Conservation (phyloP, 179 eudicot genomes). For the Silene coronaria region DNA sequence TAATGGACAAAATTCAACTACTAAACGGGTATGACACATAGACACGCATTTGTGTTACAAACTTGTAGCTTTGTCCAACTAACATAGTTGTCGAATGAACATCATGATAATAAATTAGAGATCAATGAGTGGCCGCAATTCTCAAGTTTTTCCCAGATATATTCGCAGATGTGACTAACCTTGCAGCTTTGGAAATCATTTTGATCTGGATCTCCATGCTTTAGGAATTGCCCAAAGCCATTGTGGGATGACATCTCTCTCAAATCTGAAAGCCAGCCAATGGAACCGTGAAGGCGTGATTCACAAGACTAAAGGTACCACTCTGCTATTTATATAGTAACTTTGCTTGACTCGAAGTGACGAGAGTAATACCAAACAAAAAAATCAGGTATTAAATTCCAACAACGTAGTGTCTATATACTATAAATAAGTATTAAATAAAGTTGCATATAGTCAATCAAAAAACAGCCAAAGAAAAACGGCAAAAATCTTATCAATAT, state of each 20-base stretch:
- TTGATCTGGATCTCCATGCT: conserved; percentile 24
- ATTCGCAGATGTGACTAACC: conserved; percentile 11
- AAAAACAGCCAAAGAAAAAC: neutral
- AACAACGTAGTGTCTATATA: neutral
- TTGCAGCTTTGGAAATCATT: conserved; percentile 16
- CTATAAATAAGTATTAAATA: neutral
- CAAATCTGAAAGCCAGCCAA: conserved; percentile 25
- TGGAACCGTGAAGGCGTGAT: neutral
- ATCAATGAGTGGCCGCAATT: neutral
- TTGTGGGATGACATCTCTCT: conserved; percentile 21
- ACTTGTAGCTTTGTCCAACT: neutral
- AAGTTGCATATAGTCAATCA: neutral
- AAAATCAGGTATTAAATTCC: conserved; percentile 2
- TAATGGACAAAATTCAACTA: neutral
- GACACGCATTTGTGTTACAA: neutral
- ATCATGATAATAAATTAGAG: neutral
- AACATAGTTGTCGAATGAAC: neutral
- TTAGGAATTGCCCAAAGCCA: conserved; percentile 21
- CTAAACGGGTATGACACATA: neutral
- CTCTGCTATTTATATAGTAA: neutral
- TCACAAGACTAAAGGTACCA: neutral
- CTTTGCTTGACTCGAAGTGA: neutral
- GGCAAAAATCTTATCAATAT: neutral
- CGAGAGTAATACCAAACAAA: neutral
- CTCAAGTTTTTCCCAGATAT: conserved; percentile 3